Base-by-base conservation (phyloP, 257 asterid species). In the Solanum commersonii region DNA sequence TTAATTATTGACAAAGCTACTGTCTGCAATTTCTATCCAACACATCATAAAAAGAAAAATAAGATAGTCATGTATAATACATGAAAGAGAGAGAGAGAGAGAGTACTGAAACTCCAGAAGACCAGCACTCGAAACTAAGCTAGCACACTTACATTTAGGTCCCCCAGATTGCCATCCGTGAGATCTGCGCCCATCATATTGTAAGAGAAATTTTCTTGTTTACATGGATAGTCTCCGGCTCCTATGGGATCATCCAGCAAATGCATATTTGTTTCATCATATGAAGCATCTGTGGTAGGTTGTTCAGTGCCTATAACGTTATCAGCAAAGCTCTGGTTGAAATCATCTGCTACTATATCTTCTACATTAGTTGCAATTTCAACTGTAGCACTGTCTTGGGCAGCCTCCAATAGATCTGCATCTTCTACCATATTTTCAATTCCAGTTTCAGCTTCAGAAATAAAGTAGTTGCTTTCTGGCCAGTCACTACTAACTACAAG, bases 61-160 rank as follows among this genome's bases (percentile, higher is more conserved):
- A 81, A 31, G 23, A 6, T 27, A 8, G 40, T 16, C 38, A 46
- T 44, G 23, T 9, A 35, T 37, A 74, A 56, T 22, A 10, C 10
- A 10, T 10, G 5, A 35, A 29, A 77, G 60, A 12, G 27, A 78
- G 37, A 77, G 12, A 38, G 40, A 8, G 42, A 46, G 60, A 44
- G 42, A 27, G 40, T 44, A 46, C 12, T 46, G 85, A 49, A 46
- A 49, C 70, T 82, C 27, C 27, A 27, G 37, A 46, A 82, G 63
- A 82, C 11, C 3, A 40, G 70, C 34, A 82, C 29, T 29, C 1
- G 3, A 49, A 49, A 49, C 27, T 49, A 49, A 82, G 84, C 35
- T 74, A 38, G 70, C 70, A 82, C 12, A 88, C 98, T 93, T 90
- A 94, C 98, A 87, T 90, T 94, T 88, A n/a, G 93, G 87, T 91